These are phyloP conservation scores for Penicillium sp. DNA, from an alignment of 2,329 filamentous ascomycete genomes.

Conservation along the genomic window DNA sequence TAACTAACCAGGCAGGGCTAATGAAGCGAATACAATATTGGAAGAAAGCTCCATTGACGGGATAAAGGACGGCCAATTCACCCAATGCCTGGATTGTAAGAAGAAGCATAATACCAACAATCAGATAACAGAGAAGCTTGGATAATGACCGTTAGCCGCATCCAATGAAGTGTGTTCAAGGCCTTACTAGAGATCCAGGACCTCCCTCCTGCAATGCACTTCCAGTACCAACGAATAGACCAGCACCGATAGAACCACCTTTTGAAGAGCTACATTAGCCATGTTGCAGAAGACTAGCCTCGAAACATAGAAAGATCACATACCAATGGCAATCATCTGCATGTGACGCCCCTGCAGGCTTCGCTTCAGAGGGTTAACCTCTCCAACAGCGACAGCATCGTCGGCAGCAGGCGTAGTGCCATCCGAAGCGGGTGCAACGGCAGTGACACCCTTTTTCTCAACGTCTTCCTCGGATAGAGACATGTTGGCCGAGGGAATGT, in stretches of 20 bases:
- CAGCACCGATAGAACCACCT: constrained; percentile 38
- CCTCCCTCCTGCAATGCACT: constrained; percentile 35
- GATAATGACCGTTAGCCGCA: not conserved
- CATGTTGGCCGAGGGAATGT: constrained; percentile 6
- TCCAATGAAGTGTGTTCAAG: not conserved
- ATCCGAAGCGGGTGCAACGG: constrained; percentile 4
- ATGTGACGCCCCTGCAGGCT: constrained; percentile 32
- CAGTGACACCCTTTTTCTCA: constrained; percentile 13
- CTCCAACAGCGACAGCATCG: constrained; percentile 8
- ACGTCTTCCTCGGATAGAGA: constrained; percentile 10
- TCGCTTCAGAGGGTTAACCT: constrained; percentile 25
- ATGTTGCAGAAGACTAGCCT: not conserved
- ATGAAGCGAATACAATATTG: constrained; percentile 58
- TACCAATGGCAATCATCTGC: constrained; percentile 41
- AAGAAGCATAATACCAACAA: constrained; percentile 55
- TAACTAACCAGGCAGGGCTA: constrained; percentile 51
- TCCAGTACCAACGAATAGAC: constrained; percentile 41
- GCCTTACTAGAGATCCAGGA: constrained; percentile 29
- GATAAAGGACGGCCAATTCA: constrained; percentile 58
- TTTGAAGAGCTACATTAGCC: not conserved
- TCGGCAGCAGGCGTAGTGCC: not conserved
- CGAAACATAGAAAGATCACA: constrained; percentile 1
- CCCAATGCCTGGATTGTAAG: constrained; percentile 57
- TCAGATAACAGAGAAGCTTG: constrained; percentile 43
- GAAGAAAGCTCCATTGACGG: constrained; percentile 59